Base-by-base conservation (phyloP, 2,329 filamentous ascomycete genomes). In the Xylaria sp. region DNA sequence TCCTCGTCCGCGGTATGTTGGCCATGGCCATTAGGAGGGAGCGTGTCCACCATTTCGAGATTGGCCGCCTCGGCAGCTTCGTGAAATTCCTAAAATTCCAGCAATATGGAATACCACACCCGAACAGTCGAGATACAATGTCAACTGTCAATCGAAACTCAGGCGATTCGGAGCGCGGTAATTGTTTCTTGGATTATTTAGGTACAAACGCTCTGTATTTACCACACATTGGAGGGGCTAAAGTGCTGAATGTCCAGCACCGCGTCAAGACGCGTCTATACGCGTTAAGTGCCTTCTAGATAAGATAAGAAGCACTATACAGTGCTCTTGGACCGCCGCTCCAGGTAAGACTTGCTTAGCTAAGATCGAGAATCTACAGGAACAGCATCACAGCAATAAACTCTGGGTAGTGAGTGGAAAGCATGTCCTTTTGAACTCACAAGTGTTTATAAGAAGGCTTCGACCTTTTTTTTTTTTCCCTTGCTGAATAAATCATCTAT, bases 101-200 rank as follows among this genome's bases (percentile, higher is more conserved):
- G 75, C 3, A 81, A 73, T 43, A 82, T 75, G 6, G 83, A 85
- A 72, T 86, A 84, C 46, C 84, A 84, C 84, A 86, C 86, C 55
- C 8, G 13, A 12, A 46, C 8, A 15, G 23, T 8, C 59, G n/a
- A 28, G 12, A 15, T 13, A 28, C 25, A 18, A 33, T 2, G 54
- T 15, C 23, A 23, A 31, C 28, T 9, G 28, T 5, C 3, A 13
- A 13, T 13, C 48, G 23, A 12, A 18, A n/a, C 15, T 25, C 7
- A 13, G 15, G 49, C 13, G 49, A 28, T 15, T 52, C 9, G 15
- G 25, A 52, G 20, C 43, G 4, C 15, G 18, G 23, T n/a, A 41
- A 9, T 52, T 51, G 13, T 18, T 33, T 20, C 31, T 12, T 10
- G 10, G 15, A 13, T 36, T n/a, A 54, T 25, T 36, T 12, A 13